Conservation (phyloP, 805 yeast species). For the Suhomyces prunicola region DNA sequence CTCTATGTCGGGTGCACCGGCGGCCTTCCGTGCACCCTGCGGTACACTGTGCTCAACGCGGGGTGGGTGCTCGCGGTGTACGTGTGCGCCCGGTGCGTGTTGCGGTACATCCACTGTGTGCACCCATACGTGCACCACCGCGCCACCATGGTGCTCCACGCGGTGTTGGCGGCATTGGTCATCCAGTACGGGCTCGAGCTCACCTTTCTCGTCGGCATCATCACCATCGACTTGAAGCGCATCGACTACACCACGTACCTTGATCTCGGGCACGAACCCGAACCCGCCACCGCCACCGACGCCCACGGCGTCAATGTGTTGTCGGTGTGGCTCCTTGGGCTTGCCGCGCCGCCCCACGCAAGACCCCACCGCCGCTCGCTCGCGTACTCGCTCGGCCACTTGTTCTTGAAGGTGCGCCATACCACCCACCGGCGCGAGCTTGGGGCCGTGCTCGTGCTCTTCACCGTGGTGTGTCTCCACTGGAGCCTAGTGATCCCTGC, state of each 20-base stretch:
- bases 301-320: conserved; percentile 27
- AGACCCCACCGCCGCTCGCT: conserved; percentile 18
- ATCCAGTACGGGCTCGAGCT: conserved; percentile 60
- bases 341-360: conserved; percentile 8
- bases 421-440: conserved; percentile 17
- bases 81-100: background rate
- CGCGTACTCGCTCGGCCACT: conserved; percentile 31
- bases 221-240: conserved; percentile 65
- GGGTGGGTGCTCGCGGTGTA: background rate
- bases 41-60: conserved; percentile 16
- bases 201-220: conserved; percentile 61
- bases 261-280: background rate
- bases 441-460: conserved; percentile 14
- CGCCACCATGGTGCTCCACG: conserved; percentile 18
- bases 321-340: conserved; percentile 21
- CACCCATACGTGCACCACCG: conserved; percentile 11
- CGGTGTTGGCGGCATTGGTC: conserved; percentile 42
- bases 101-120: conserved; percentile 10
- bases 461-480: conserved; percentile 15
- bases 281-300: no score
- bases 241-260: conserved; percentile 55
- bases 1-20: conserved; percentile 28
- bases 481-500: conserved; percentile 21
- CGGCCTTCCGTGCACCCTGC: conserved; percentile 22
- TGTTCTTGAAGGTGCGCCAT: conserved; percentile 29